These are phyloP conservation scores for Sporothrix dimorphospora DNA, from an alignment of 2,329 filamentous ascomycete species.

Conservation along the genomic window DNA sequence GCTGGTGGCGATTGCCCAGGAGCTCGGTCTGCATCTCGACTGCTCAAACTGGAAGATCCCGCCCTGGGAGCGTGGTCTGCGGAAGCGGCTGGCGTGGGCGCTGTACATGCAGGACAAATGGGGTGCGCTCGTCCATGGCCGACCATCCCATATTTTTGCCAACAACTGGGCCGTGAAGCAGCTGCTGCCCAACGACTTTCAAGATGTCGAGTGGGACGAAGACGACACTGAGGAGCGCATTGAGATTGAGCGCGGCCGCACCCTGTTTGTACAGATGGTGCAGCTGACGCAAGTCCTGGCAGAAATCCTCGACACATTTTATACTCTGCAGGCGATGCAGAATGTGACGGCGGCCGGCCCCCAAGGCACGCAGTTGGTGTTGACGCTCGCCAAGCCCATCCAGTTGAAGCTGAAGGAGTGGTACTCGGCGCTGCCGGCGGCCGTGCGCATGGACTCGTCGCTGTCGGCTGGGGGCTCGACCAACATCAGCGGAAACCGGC, in stretches of 20 bases:
- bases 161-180: constrained; percentile 76
- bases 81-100: constrained; percentile 65
- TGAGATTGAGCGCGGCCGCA: constrained; percentile 68
- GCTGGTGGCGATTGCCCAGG: constrained; percentile 60
- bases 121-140: constrained; percentile 82
- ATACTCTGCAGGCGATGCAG: constrained; percentile 75
- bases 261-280: constrained; percentile 76
- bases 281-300: constrained; percentile 74
- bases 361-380: constrained; percentile 72
- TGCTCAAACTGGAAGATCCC: constrained; percentile 65
- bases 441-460: constrained; percentile 67
- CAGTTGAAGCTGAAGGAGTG: constrained; percentile 82
- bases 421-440: constrained; percentile 69
- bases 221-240: constrained; percentile 63
- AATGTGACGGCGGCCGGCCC: constrained; percentile 66
- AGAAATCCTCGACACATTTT: constrained; percentile 82
- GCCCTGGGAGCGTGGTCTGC: constrained; percentile 63
- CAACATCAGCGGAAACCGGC: constrained; percentile 47
- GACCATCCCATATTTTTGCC: constrained; percentile 73
- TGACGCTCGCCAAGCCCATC: constrained; percentile 77
- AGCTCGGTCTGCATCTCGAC: constrained; percentile 63
- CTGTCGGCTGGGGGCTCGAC: constrained; percentile 46
- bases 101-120: constrained; percentile 71
- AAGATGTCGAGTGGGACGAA: constrained; percentile 70
- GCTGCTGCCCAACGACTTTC: constrained; percentile 70